Conservation (phyloP, 2,329 filamentous ascomycete species). For the Trichoderma brevicompactum region DNA sequence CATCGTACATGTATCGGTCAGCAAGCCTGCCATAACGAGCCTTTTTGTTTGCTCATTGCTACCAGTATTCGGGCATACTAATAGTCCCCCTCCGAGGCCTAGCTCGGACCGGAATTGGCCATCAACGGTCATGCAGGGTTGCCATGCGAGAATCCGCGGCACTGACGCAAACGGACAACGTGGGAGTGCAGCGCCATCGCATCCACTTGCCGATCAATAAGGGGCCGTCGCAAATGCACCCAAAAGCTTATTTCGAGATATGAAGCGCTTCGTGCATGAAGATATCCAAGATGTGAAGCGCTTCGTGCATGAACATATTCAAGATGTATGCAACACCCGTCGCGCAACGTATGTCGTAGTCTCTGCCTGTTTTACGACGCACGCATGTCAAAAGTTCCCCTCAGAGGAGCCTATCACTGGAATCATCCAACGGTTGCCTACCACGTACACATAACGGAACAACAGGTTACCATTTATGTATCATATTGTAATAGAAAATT, state of each 20-base stretch:
- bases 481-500: neutral
- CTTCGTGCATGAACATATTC: neutral
- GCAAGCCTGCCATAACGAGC: neutral
- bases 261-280: neutral
- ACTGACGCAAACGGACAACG: neutral
- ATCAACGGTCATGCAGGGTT: neutral
- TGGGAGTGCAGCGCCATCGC: neutral
- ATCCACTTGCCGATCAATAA: neutral
- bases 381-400: too few species aligned
- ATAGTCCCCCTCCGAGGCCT: neutral
- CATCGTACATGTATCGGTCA: slow-evolving; percentile 5
- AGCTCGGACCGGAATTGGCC: slow-evolving; percentile 19
- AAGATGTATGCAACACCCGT: neutral
- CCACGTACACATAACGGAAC: too few species aligned
- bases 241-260: slow-evolving; percentile 3
- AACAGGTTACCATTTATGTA: neutral
- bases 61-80: neutral
- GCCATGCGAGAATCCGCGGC: slow-evolving; percentile 22
- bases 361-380: too few species aligned
- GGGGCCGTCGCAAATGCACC: slow-evolving; percentile 15
- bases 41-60: neutral
- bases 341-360: too few species aligned
- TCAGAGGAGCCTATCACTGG: too few species aligned
- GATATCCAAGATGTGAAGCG: neutral
- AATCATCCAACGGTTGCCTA: too few species aligned